Evolutionary conservation across 148 eudicot species (phyloP).

Genomic region (Vaccinium macrocarpon): DNA sequence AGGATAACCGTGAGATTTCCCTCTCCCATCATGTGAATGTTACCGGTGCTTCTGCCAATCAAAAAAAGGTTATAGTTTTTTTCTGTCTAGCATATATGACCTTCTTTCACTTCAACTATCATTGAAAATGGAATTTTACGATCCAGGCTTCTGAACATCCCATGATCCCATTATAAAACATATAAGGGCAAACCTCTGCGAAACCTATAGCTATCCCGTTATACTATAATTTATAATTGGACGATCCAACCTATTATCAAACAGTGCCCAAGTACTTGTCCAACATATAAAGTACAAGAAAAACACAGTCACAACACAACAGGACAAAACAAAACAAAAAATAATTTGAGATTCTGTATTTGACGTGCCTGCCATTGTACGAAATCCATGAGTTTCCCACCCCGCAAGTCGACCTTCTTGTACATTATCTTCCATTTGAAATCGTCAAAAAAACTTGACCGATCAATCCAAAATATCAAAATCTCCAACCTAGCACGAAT

Average conservation of each 20-base stretch:
- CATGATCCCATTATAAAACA: neutral
- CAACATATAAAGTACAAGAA: neutral
- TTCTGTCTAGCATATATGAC: neutral
- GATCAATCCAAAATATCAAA: constrained; percentile 11
- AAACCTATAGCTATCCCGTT: neutral
- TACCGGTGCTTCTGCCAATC: neutral
- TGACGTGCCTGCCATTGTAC: constrained; percentile 54
- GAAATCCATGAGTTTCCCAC: constrained; percentile 74
- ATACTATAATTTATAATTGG: no score
- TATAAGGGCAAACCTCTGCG: no score
- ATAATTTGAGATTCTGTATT: neutral
- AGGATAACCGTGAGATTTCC: neutral
- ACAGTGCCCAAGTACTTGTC: neutral
- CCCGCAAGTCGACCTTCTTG: constrained; percentile 38
- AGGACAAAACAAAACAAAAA: neutral
- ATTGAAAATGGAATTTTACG: neutral
- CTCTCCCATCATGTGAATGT: neutral
- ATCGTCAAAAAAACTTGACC: neutral
- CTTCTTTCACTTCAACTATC: neutral
- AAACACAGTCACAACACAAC: neutral
- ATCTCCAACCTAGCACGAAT: neutral
- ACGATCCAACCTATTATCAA: no score
- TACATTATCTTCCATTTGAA: constrained; percentile 33
- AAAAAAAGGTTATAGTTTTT: neutral
- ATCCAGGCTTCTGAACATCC: neutral